These are phyloP conservation scores for Pythium utonaiense DNA, from an alignment of 352 stramenopile species.

Conservation along the genomic window DNA sequence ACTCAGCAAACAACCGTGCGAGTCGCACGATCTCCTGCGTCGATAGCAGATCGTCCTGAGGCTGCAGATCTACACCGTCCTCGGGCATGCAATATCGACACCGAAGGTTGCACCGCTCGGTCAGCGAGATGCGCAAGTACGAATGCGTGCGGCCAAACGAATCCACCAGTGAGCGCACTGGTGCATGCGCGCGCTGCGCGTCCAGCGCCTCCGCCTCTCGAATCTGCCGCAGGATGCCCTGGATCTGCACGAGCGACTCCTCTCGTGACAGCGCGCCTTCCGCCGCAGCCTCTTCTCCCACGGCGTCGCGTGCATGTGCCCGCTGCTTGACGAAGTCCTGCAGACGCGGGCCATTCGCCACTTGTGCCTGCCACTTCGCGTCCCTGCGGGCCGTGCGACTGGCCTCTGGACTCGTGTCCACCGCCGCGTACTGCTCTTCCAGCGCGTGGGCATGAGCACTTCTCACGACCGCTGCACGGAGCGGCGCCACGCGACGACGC, in stretches of 20 bases:
- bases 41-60: conserved; percentile 71
- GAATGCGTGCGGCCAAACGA: conserved; percentile 88
- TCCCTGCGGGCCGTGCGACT: background rate
- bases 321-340: conserved; percentile 13
- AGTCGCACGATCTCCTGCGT: conserved; percentile 91
- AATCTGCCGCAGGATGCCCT: conserved; percentile 38
- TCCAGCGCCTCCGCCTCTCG: conserved; percentile 1
- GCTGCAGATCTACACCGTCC: conserved; percentile 89
- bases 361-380: conserved; percentile 10
- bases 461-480: background rate
- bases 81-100: conserved; percentile 98
- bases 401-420: background rate
- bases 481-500: background rate
- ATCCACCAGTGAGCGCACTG: conserved; percentile 58
- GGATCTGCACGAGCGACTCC: conserved; percentile 40
- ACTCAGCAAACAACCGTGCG: conserved; percentile 82
- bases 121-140: conserved; percentile 95
- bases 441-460: background rate
- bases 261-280: conserved; percentile 11
- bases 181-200: background rate
- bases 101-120: conserved; percentile 95
- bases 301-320: background rate
- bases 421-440: background rate
- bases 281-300: background rate
- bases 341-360: conserved; percentile 6